These are phyloP conservation scores for Plasmopara muralis DNA, from an alignment of 352 stramenopile species.

Conservation along the genomic window DNA sequence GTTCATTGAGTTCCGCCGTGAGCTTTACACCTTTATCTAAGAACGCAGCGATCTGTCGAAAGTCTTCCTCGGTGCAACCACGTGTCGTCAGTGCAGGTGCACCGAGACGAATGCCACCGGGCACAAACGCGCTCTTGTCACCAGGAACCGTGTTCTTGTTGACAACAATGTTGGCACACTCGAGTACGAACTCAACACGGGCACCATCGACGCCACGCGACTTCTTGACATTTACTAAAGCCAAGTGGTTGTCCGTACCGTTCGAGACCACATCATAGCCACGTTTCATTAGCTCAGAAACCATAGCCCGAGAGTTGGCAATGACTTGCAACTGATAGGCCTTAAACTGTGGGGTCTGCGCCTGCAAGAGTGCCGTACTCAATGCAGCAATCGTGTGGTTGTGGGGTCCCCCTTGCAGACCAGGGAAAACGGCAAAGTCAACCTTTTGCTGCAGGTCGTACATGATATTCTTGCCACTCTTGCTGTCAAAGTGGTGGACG, in stretches of 20 bases:
- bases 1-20: constrained; percentile 86
- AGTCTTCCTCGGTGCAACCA: constrained; percentile 94
- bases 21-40: constrained; percentile 94
- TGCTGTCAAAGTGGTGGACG: constrained; percentile 91
- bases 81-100: constrained; percentile 93
- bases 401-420: constrained; percentile 97
- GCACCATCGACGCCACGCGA: constrained; percentile 91
- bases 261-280: constrained; percentile 97
- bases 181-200: constrained; percentile 93
- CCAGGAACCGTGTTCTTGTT: constrained; percentile 99
- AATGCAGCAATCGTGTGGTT: constrained; percentile 99
- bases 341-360: constrained; percentile 92
- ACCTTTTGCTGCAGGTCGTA: constrained; percentile 98
- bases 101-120: constrained; percentile 95
- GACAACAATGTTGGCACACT: constrained; percentile 95
- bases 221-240: constrained; percentile 95
- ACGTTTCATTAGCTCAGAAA: constrained; percentile 78
- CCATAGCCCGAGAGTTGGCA: constrained; percentile 87
- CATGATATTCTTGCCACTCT: constrained; percentile 80
- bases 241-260: constrained; percentile 98
- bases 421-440: constrained; percentile 99
- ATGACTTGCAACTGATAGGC: constrained; percentile 97
- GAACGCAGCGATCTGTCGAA: constrained; percentile 92
- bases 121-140: constrained; percentile 95
- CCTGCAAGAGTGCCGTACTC: constrained; percentile 96